phyloP scores from a whole-genome alignment of 192 early-diverging fungal genomes.

The Coemansia sp. region DNA sequence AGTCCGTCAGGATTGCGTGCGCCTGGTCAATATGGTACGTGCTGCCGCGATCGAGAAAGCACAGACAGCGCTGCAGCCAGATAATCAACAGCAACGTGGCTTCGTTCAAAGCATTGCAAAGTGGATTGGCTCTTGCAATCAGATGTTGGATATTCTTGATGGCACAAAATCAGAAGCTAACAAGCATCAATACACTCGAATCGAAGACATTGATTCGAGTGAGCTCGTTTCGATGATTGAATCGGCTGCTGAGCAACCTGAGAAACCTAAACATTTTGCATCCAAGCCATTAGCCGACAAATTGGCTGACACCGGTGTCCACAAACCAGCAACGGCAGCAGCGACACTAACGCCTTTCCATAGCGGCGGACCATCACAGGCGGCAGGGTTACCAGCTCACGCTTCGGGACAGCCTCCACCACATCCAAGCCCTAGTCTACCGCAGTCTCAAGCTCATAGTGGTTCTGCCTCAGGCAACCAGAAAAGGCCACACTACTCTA shows the following conservation, averaged over 20 bases:
- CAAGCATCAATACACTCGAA: constrained; percentile 1
- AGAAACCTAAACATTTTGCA: neutral
- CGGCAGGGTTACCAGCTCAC: neutral
- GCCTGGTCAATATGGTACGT: constrained; percentile 18
- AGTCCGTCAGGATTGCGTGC: constrained; percentile 28
- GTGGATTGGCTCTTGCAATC: constrained; percentile 35
- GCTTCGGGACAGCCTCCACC: neutral
- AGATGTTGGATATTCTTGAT: constrained; percentile 11
- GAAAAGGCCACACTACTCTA: constrained; percentile 14
- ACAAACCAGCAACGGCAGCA: neutral
- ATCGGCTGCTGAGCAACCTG: neutral
- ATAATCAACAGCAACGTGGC: neutral
- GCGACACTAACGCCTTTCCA: neutral
- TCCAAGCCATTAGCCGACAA: neutral
- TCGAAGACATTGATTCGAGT: constrained; percentile 13
- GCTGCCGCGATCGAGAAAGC: constrained; percentile 19
- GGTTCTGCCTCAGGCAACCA: neutral
- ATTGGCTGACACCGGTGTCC: neutral
- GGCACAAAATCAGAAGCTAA: neutral
- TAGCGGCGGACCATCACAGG: neutral
- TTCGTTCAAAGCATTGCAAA: constrained; percentile 10
- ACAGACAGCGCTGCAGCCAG: neutral
- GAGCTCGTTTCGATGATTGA: constrained; percentile 14
- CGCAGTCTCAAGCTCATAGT: neutral
- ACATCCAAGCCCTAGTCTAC: neutral